These are phyloP conservation scores for Parmelia sp. DNA, from an alignment of 495 filamentous ascomycete genomes.

Conservation along the genomic window DNA sequence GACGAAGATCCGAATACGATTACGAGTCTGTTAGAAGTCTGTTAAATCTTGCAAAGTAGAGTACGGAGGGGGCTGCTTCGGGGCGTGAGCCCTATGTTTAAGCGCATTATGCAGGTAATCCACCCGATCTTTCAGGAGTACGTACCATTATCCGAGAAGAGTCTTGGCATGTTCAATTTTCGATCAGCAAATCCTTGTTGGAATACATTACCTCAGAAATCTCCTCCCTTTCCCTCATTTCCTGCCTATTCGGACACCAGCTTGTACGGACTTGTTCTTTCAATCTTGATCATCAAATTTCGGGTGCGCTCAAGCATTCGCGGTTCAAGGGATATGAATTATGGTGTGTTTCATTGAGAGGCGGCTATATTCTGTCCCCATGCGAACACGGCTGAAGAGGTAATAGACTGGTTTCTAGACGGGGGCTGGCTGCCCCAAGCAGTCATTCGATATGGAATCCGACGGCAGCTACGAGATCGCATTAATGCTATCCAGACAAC, in stretches of 20 bases:
- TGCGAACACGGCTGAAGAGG: constrained; percentile 3
- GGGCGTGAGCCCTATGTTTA: too few relatives aligned
- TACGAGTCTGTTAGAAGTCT: not conserved
- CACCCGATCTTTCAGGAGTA: too few relatives aligned
- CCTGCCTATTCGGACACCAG: too few relatives aligned
- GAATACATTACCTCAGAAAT: not conserved
- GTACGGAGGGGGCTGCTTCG: too few relatives aligned
- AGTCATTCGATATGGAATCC: constrained; percentile 41
- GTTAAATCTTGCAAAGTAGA: too few relatives aligned
- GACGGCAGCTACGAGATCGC: constrained; percentile 49
- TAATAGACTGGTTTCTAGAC: constrained; percentile 48
- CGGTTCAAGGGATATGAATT: constrained; percentile 26
- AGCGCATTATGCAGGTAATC: too few relatives aligned
- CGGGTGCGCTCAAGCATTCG: not conserved
- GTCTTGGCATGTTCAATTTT: too few relatives aligned
- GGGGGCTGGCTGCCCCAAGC: constrained; percentile 52
- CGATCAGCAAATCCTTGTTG: constrained; percentile 17
- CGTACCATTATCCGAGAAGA: too few relatives aligned
- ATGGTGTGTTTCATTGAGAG: constrained; percentile 23
- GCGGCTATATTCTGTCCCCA: not conserved
- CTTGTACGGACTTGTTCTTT: not conserved
- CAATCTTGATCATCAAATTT: not conserved
- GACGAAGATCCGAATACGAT: constrained; percentile 8
- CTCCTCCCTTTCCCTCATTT: too few relatives aligned
- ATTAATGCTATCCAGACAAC: constrained; percentile 41